Base-by-base conservation (phyloP, 2,329 filamentous ascomycete genomes). In the Fusarium globosum region DNA sequence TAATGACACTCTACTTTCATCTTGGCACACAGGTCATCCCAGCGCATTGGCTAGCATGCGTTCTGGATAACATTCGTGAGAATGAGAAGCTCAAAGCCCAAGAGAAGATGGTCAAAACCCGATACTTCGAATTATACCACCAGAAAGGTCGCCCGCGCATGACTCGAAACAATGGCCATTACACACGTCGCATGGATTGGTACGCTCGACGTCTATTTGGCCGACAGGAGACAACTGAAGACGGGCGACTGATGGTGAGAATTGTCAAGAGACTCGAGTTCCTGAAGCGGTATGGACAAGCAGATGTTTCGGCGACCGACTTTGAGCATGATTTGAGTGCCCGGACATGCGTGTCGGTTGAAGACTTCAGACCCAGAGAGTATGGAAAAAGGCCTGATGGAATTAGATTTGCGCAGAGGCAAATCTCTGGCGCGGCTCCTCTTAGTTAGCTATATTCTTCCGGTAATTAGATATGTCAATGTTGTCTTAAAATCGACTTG, bases 381-480 rank as follows among this genome's bases (percentile, higher is more conserved):
- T 1, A 21, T 12, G n/a, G 9, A 13, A 23, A 42, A 43, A 7
- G 2, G 10, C 15, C 4, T 28, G 0, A 26, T 21, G 1, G 9
- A 2, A 28, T 0, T 15, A 9, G 13, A 28, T 21, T 11, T 18
- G 13, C 1, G 7, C 6, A 15, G 7, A 28, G 6, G 26, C 2
- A 8, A 4, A 4, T 10, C 3, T 11, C 4, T 0, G 13, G 12
- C 14, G 9, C 8, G 11, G 3, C 14, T 7, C 0, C 6, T 28
- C 9, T 4, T 7, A 11, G 9, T 11, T 21, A 4, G 4, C 11
- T 15, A 15, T 15, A 15, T 21, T 15, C 13, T 10, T 21, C 7
- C 4, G 26, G 6, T 11, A 21, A 7, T 21, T 28, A 28, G 26
- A 30, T 14, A 48, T 16, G 4, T 15, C 26, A 1, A 26, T 2